Base-by-base conservation (phyloP, 345 rosid species). In the Boechera retrofracta region DNA sequence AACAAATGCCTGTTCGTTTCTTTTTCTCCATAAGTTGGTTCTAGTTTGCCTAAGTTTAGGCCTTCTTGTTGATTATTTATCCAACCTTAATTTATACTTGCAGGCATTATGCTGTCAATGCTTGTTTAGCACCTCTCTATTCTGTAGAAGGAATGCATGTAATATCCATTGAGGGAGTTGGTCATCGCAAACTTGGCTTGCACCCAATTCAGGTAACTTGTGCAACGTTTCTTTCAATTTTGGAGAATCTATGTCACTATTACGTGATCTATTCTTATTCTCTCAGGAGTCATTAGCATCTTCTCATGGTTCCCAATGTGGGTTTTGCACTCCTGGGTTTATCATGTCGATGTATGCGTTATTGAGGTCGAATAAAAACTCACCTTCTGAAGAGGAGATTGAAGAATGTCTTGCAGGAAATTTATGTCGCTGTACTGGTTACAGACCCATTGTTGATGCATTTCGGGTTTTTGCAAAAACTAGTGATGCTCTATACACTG, bases 291-390 rank as follows among this genome's bases (percentile, higher is more conserved):
- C 91, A 28, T 65, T 95, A 81, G 97, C 88, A 41, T 76, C 77
- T 7, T 74, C 85, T 77, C 99, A 92, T 83, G 99, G 99, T 63
- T 91, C 98, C 15, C 99, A 95, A 56, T 95, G 99, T 84, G 99
- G 99, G 68, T 95, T 92, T 84, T 95, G 99, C 69, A 95, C 99
- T 42, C 99, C 99, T 38, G 99, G 98, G 51, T 95, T 95, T 85
- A 81, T 95, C 72, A 92, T 95, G 99, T 92, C 98, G 5, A 83
- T 95, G 90, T 95, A 92, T 39, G 92, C 94, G 1, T 80, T 92
- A 21, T 61, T 95, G 70, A 89, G 98, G 86, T 89, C 97, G 13
- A 88, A 87, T 81, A 79, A 75, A 80, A 81, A 72, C 41, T 82
- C 81, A 21, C 98, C 98, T 59, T 78, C 75, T 28, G 97, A 89